Evolutionary conservation across 108 stramenopile species (phyloP), one percentile per base, ranked within the genome.

Genomic region (Mayamaea pseudoterrestris): DNA sequence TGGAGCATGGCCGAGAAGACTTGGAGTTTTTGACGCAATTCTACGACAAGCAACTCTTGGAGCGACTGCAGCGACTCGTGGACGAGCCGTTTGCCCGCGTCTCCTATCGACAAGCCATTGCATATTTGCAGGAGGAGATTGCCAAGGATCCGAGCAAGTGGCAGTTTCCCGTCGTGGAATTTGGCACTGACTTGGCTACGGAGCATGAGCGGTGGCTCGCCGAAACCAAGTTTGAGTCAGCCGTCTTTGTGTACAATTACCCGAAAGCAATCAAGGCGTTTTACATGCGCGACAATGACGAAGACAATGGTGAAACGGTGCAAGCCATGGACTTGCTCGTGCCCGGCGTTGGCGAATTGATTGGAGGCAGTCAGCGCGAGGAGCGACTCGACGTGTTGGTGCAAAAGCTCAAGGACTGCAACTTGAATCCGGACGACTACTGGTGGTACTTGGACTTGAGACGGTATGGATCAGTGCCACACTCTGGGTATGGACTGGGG

Each of bases 261-360:
- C 98, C 98, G 16, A 88, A 90, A 47, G 50, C 55, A 20, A 97
- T 97, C 62, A 99, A 99, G 73, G 93, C 98, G 3, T 99, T 99
- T 53, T 99, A 99, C 75, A 99, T 99, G 98, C n/a, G n/a, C n/a
- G 91, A 95, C 57, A 96, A 96, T 48, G 94, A 92, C 41, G 81
- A 86, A 35, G 95, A 93, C 65, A n/a, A n/a, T n/a, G 93, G 95
- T 17, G 88, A 93, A 57, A 97, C 96, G 5, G 98, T 99, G 13
- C 93, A 88, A 46, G 95, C 96, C 14, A 96, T 98, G 81, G 98
- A 99, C 57, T 65, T 99, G 57, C 82, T 99, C 22, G 96, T 98
- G 24, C 98, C 98, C 14, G 94, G 96, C 17, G 92, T 99, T 21
- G 98, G 98, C 36, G 98, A 99, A 61, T 68, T 99, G 29, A 81